phyloP scores from a whole-genome alignment of 345 rosid genomes.

The Brassica incana region DNA sequence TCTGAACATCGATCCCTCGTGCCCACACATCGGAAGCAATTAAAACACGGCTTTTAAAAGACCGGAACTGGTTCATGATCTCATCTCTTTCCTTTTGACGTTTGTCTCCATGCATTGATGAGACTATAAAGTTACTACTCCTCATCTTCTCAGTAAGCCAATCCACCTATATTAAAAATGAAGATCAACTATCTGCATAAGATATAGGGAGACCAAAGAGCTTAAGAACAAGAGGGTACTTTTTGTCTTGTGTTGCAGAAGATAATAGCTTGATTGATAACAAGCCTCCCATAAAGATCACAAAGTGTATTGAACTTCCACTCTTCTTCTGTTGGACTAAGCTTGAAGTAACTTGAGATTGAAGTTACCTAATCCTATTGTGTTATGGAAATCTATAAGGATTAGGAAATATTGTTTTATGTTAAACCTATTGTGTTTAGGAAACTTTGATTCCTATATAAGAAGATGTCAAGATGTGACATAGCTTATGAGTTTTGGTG shows the following conservation, averaged over 20 bases:
- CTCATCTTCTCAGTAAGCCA: slow-evolving; percentile 98
- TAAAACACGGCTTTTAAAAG: slow-evolving; percentile 77
- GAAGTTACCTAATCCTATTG: too few species aligned
- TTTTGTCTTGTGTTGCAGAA: slow-evolving; percentile 95
- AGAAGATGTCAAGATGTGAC: too few species aligned
- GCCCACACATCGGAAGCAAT: slow-evolving; percentile 99
- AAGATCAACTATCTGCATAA: background rate
- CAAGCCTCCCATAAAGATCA: slow-evolving; percentile 85
- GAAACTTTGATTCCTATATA: too few species aligned
- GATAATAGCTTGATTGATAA: slow-evolving; percentile 88
- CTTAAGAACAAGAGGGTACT: slow-evolving; percentile 40
- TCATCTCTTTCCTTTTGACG: slow-evolving; percentile 96
- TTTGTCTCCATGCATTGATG: slow-evolving; percentile 99
- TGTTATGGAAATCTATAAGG: too few species aligned
- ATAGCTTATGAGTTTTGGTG: too few species aligned
- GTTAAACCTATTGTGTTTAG: too few species aligned
- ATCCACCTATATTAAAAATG: slow-evolving; percentile 65
- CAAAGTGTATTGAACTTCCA: slow-evolving; percentile 96
- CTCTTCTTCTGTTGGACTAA: slow-evolving; percentile 64
- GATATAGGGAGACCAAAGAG: background rate
- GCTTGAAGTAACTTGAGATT: too few species aligned
- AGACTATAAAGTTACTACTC: slow-evolving; percentile 76
- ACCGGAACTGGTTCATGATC: slow-evolving; percentile 76
- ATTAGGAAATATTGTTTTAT: too few species aligned
- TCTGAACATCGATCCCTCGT: slow-evolving; percentile 90